Percentiles rank a stretch among this genome's conserved stretches.
Conservation (phyloP, 225 moss, liverwort and hornwort genomes). For the Pseudoscleropodium purum region DNA sequence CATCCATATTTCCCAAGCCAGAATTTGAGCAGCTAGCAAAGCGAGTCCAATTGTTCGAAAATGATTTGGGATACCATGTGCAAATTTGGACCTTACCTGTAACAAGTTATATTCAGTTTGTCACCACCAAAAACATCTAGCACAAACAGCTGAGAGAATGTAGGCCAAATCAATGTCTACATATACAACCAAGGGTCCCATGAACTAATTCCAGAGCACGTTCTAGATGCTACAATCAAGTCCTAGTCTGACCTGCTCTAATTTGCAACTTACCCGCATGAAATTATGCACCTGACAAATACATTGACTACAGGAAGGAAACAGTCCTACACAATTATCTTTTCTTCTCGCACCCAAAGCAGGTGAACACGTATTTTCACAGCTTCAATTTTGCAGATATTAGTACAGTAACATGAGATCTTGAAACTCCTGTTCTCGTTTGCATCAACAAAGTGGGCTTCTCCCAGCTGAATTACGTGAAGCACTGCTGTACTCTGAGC, state of each 20-base stretch:
- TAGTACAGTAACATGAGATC: constrained; percentile 26
- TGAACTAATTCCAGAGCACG: not conserved
- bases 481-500: not conserved
- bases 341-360: not conserved
- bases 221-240: constrained; percentile 5
- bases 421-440: not conserved
- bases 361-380: constrained; percentile 27
- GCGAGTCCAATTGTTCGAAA: not conserved
- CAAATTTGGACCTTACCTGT: not conserved
- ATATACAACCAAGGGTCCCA: constrained; percentile 9
- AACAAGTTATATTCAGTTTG: not conserved
- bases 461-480: not conserved
- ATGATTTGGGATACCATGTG: not conserved
- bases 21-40: not conserved
- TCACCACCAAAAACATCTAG: not conserved
- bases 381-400: constrained; percentile 23
- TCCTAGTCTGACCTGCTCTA: not conserved
- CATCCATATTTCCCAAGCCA: not conserved
- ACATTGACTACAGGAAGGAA: constrained; percentile 18
- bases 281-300: constrained; percentile 12
- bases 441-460: constrained; percentile 8
- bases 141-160: not conserved
- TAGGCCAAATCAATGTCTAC: constrained; percentile 17
- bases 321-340: constrained; percentile 11
- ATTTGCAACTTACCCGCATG: not conserved